These are phyloP conservation scores for Sclerotinia glacialis DNA, from an alignment of 2,329 filamentous ascomycete genomes.

Conservation along the genomic window DNA sequence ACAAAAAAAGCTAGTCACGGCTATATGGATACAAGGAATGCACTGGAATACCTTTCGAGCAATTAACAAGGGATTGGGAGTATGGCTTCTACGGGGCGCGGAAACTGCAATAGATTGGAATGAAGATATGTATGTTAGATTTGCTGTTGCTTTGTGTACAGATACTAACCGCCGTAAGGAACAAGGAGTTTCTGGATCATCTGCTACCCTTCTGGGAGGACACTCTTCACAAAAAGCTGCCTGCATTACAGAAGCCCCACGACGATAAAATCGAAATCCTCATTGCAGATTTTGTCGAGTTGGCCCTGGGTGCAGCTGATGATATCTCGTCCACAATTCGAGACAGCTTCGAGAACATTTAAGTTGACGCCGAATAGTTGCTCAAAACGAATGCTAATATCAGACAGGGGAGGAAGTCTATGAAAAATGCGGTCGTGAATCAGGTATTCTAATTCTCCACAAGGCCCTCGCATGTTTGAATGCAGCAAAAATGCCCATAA, in stretches of 20 bases:
- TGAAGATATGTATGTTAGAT: slow-evolving; percentile 28
- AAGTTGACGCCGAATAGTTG: no score
- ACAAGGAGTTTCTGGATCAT: neutral
- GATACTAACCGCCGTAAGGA: neutral
- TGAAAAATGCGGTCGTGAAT: no score
- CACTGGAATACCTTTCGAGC: slow-evolving; percentile 27
- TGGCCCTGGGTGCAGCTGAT: neutral
- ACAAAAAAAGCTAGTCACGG: neutral
- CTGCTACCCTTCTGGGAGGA: neutral
- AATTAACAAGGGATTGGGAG: slow-evolving; percentile 23
- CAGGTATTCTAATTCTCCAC: neutral
- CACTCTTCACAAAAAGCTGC: neutral
- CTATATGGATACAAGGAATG: neutral
- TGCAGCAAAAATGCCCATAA: neutral
- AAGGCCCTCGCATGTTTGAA: neutral
- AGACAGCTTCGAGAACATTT: neutral
- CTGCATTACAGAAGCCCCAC: neutral
- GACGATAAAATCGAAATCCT: neutral
- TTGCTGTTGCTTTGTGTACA: neutral
- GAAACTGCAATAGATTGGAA: slow-evolving; percentile 25
- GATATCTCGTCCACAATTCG: neutral
- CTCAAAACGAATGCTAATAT: no score
- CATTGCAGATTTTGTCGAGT: neutral
- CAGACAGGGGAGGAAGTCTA: no score
- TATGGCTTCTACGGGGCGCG: slow-evolving; percentile 2